A percentile compares a stretch with the other conserved stretches of the same genome.
Conservation (phyloP, 2,329 filamentous ascomycete genomes). For the Nectriaceae sp. region DNA sequence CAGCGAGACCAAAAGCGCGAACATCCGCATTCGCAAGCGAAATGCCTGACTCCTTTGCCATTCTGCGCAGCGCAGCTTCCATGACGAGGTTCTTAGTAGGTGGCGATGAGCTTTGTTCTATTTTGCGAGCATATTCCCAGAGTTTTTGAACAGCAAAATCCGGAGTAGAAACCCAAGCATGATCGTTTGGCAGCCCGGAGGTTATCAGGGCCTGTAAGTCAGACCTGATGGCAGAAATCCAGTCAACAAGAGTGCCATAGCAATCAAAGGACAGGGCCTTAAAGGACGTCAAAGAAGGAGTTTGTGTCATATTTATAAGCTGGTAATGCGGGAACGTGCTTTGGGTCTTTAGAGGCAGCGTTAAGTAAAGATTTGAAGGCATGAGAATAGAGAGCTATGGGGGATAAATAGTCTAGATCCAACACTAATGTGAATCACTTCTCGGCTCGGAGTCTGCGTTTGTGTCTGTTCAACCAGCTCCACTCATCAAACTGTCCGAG, state of each 20-base stretch:
- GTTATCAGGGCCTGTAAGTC: background rate
- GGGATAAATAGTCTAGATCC: too few species aligned
- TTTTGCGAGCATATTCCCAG: background rate
- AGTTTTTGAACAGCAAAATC: background rate
- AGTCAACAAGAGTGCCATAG: background rate
- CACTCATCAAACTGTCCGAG: too few species aligned
- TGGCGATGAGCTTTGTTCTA: background rate
- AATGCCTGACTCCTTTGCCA: background rate
- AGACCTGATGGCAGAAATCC: background rate
- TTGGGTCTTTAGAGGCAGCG: background rate
- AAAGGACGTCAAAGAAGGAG: background rate
- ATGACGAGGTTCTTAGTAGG: background rate
- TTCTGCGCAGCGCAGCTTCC: background rate
- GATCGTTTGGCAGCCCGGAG: background rate
- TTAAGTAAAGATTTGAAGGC: background rate
- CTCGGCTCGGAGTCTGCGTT: too few species aligned
- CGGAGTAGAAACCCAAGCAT: background rate
- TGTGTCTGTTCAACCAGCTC: too few species aligned
- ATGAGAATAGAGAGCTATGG: too few species aligned
- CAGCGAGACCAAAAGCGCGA: background rate
- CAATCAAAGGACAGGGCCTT: background rate
- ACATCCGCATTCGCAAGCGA: background rate
- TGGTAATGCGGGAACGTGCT: background rate
- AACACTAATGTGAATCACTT: too few species aligned
- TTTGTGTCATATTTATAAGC: background rate